Base-by-base conservation (phyloP, 1,284 basidiomycete genomes). In the Leccinum pachyderme region DNA sequence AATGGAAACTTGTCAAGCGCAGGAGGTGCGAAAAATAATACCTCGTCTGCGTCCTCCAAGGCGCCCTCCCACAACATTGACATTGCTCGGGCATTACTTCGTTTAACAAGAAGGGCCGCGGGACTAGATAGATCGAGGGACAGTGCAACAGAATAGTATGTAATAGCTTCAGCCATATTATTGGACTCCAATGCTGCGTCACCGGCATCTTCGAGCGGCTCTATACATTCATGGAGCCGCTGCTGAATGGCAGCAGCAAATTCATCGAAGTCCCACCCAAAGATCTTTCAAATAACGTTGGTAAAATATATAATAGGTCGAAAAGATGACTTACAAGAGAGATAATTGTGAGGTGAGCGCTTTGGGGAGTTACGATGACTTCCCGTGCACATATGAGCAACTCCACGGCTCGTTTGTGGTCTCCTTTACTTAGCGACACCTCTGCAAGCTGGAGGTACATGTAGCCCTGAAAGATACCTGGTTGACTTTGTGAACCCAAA, bases 21-120 rank as follows among this genome's bases (percentile, higher is more conserved):
- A 7, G 24, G 12, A 24, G 7, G 24, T 29, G 15, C 13, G n/a
- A 29, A 24, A 29, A 37, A 7, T 3, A 18, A 22, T 29, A 37
- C 49, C n/a, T 35, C 48, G 1, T 52, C 32, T 12, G 32, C 51
- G 9, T 52, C 51, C 13, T 37, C 29, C 33, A 52, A 52, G 7
- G 51, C 49, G 6, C 45, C 56, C 3, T 31, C 18, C 55, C 55
- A 56, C 5, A 7, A 32, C 5, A 12, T 37, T 3, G 32, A 1
- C 9, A n/a, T 33, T 22, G 24, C 46, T 31, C 9, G 27, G 3
- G 41, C 55, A 5, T 50, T 59, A 43, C 59, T 62, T 37, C 62
- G 55, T 18, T 64, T 53, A 3, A 49, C 39, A 22, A 62, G 35
- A 12, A 63, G 55, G 22, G 15, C 27, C 1, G 27, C 41, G 2